Conservation (phyloP, 2,329 filamentous ascomycete species). For the Sporothrix luriei region DNA sequence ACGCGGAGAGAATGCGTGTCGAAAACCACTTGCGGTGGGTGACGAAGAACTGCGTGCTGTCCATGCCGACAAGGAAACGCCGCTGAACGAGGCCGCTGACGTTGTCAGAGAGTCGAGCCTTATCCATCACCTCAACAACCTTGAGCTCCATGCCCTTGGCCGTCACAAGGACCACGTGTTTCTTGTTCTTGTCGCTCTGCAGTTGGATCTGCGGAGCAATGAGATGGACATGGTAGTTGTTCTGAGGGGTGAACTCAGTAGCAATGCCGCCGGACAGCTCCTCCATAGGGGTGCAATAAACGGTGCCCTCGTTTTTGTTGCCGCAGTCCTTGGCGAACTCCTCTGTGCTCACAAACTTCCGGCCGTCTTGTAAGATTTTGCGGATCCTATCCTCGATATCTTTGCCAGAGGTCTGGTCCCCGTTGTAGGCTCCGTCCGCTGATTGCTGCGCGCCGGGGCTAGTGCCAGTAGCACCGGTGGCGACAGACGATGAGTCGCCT, state of each 20-base stretch:
- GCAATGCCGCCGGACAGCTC: conserved; percentile 76
- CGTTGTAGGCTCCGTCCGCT: conserved; percentile 43
- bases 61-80: conserved; percentile 91
- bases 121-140: conserved; percentile 97
- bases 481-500: conserved; percentile 36
- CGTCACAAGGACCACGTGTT: conserved; percentile 93
- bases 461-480: conserved; percentile 34
- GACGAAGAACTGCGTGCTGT: conserved; percentile 97
- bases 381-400: conserved; percentile 84
- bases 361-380: conserved; percentile 80
- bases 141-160: conserved; percentile 98
- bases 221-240: conserved; percentile 89
- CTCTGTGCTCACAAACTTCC: conserved; percentile 76
- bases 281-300: conserved; percentile 53
- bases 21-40: conserved; percentile 90
- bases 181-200: conserved; percentile 96
- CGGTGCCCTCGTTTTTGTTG: conserved; percentile 35
- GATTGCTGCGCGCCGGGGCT: conserved; percentile 41
- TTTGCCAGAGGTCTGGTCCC: conserved; percentile 60
- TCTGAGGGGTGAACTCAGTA: conserved; percentile 84
- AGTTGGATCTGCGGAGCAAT: conserved; percentile 98
- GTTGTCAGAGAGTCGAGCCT: conserved; percentile 84
- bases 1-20: conserved; percentile 83
- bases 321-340: conserved; percentile 41
- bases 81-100: conserved; percentile 95